These are phyloP conservation scores for Talaromyces sp. DNA, from an alignment of 2,329 filamentous ascomycete genomes.

Conservation along the genomic window DNA sequence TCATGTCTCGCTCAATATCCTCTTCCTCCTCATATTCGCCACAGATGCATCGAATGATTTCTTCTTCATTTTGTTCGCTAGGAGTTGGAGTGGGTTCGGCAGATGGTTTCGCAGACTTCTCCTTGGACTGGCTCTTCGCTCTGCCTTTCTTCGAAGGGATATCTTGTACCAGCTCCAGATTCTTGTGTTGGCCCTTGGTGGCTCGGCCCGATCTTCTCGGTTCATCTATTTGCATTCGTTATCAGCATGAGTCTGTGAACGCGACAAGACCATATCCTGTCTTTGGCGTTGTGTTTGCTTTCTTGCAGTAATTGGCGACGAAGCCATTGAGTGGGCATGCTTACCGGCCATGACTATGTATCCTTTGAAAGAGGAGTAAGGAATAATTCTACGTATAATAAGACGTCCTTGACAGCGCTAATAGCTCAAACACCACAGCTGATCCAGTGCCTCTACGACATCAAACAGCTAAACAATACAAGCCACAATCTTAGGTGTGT, in stretches of 20 bases:
- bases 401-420: conserved; percentile 7
- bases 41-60: conserved; percentile 89
- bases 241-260: conserved; percentile 31
- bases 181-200: conserved; percentile 96
- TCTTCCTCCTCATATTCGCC: conserved; percentile 82
- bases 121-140: conserved; percentile 47
- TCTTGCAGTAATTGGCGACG: conserved; percentile 17
- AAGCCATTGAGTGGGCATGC: conserved; percentile 49
- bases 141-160: conserved; percentile 47
- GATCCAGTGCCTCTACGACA: conserved; percentile 40
- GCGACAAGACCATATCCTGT: conserved; percentile 5
- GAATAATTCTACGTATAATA: conserved; percentile 36
- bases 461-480: conserved; percentile 42
- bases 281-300: background rate
- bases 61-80: conserved; percentile 57
- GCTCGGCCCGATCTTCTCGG: conserved; percentile 90
- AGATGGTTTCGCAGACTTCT: conserved; percentile 47
- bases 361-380: conserved; percentile 17
- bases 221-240: conserved; percentile 59
- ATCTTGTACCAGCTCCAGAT: conserved; percentile 69
- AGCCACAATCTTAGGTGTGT: conserved; percentile 30
- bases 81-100: conserved; percentile 44
- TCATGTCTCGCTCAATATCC: conserved; percentile 86
- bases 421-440: conserved; percentile 25
- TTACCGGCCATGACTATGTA: conserved; percentile 59